These are phyloP conservation scores for Trifolium subterraneum DNA, from an alignment of 306 rosid genomes.

Conservation along the genomic window DNA sequence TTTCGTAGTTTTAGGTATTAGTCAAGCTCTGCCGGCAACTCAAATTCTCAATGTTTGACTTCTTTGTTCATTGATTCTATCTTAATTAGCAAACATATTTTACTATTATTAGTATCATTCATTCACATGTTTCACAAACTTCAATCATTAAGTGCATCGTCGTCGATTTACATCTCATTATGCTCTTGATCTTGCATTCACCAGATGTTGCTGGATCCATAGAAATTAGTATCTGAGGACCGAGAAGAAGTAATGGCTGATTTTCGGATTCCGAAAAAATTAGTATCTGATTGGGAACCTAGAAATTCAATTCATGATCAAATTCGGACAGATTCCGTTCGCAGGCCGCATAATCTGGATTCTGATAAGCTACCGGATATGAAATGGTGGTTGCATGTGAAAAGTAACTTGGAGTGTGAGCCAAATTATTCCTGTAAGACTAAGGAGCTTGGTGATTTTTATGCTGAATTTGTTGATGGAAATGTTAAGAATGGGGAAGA, in stretches of 20 bases:
- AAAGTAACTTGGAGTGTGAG: slow-evolving; percentile 53
- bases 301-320: slow-evolving; percentile 43
- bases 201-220: slow-evolving; percentile 23
- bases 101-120: not conserved
- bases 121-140: not conserved
- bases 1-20: not conserved
- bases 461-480: slow-evolving; percentile 45
- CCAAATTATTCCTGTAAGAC: slow-evolving; percentile 53
- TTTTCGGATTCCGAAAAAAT: slow-evolving; percentile 40
- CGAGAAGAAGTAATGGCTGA: slow-evolving; percentile 38
- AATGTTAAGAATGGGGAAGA: slow-evolving; percentile 40
- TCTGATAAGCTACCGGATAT: slow-evolving; percentile 45
- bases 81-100: too few species aligned
- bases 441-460: slow-evolving; percentile 51
- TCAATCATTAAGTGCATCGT: too few species aligned
- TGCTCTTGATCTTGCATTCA: not conserved
- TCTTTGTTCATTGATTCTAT: not conserved
- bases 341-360: slow-evolving; percentile 32
- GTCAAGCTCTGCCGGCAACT: not conserved
- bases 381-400: slow-evolving; percentile 78
- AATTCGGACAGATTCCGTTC: slow-evolving; percentile 37
- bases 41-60: not conserved
- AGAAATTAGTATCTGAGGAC: not conserved
- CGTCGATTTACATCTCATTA: not conserved
- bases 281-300: slow-evolving; percentile 52